phyloP scores from a whole-genome alignment of 164 flowering plant genomes.

The Umbellularia californica region DNA sequence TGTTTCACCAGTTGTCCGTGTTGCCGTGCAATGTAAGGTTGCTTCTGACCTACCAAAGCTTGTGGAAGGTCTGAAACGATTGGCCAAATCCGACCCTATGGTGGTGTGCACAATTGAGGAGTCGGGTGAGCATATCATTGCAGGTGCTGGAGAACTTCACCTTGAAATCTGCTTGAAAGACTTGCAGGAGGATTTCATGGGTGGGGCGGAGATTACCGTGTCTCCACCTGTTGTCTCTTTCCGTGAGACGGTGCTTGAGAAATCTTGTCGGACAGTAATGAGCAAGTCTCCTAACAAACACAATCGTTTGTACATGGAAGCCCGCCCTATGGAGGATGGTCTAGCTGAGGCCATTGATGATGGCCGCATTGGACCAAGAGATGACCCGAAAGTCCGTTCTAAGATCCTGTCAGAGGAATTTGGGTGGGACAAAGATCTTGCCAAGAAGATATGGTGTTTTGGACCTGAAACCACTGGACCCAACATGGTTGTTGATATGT shows the following conservation, averaged over 20 bases:
- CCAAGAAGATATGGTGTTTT: conserved; percentile 35
- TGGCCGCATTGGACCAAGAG: conserved; percentile 30
- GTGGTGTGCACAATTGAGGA: conserved; percentile 33
- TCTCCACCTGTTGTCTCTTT: conserved; percentile 29
- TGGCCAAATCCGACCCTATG: conserved; percentile 38
- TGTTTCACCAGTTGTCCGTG: conserved; percentile 34
- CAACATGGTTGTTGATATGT: conserved; percentile 34
- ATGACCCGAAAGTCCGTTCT: conserved; percentile 28
- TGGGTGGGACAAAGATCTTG: conserved; percentile 34
- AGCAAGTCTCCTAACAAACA: conserved; percentile 35
- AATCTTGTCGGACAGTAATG: conserved; percentile 30
- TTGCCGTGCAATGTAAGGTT: conserved; percentile 36
- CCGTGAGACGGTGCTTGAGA: conserved; percentile 34
- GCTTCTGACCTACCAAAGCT: conserved; percentile 40
- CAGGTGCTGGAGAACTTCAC: conserved; percentile 32
- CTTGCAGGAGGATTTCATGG: conserved; percentile 31
- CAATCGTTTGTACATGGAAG: conserved; percentile 36
- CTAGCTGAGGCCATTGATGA: conserved; percentile 35
- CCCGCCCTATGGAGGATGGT: conserved; percentile 31
- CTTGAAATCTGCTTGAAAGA: conserved; percentile 34
- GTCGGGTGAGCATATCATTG: conserved; percentile 38
- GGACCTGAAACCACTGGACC: conserved; percentile 36
- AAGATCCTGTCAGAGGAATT: conserved; percentile 30
- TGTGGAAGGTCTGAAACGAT: conserved; percentile 36
- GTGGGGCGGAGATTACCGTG: conserved; percentile 27